phyloP scores from a whole-genome alignment of 2,329 filamentous ascomycete genomes.

The Exophiala lecanii-corni region DNA sequence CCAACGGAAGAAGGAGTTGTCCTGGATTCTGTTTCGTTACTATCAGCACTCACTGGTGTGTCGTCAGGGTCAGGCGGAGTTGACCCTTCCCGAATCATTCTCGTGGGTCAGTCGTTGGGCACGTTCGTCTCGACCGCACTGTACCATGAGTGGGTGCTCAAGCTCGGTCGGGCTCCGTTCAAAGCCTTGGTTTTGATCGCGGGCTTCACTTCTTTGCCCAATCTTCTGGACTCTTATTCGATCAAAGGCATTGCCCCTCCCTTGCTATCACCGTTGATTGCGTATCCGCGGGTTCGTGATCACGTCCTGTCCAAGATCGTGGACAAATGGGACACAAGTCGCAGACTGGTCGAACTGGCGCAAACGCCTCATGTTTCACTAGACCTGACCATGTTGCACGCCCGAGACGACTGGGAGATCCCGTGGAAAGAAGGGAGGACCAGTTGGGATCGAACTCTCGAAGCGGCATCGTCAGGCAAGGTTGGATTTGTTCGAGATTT shows the following conservation, averaged over 20 bases:
- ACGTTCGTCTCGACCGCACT: constrained; percentile 77
- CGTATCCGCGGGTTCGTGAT: constrained; percentile 60
- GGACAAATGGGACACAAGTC: constrained; percentile 76
- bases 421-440: constrained; percentile 53
- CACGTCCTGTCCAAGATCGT: constrained; percentile 60
- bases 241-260: constrained; percentile 70
- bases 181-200: constrained; percentile 76
- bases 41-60: constrained; percentile 56
- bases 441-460: constrained; percentile 35
- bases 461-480: constrained; percentile 22
- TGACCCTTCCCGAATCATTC: constrained; percentile 65
- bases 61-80: constrained; percentile 41
- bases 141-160: constrained; percentile 47
- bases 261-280: constrained; percentile 67
- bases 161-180: constrained; percentile 56
- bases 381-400: constrained; percentile 70
- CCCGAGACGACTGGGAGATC: constrained; percentile 76
- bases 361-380: constrained; percentile 50
- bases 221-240: constrained; percentile 70
- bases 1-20: constrained; percentile 80
- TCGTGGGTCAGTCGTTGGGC: constrained; percentile 83
- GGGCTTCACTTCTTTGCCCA: constrained; percentile 69
- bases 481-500: constrained; percentile 13
- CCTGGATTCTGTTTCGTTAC: constrained; percentile 66
- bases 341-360: constrained; percentile 58